Evolutionary conservation across 2,329 filamentous ascomycete species (phyloP), one percentile per base, ranked within the genome.

Genomic region (Arthrobotrys pseudoclavata): DNA sequence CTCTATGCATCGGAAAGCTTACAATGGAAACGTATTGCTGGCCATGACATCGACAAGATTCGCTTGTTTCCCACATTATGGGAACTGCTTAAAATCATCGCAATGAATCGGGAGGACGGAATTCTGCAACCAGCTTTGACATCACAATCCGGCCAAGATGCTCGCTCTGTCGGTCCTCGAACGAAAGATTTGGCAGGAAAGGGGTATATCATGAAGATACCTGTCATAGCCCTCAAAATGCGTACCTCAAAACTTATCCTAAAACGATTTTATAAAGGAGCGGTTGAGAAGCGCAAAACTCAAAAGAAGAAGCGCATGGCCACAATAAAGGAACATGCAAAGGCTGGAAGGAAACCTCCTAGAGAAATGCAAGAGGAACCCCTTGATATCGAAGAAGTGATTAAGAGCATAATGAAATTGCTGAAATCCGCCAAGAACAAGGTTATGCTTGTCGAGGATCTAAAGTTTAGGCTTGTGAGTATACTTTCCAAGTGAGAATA

Each of bases 401-500:
- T 76, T 26, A 37, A 61, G 4, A 66, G 60, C 3, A 76, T 70
- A 15, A 70, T 76, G 52, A 76, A 70, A 37, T 29, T 76, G 22
- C 18, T 76, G 29, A 76, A 76, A n/a, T 60, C 66, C 4, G 72
- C 72, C 10, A 76, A 76, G 60, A 76, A 76, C 47, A 76, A 70
- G 29, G 72, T 76, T 20, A 69, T 76, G 66, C 66, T 76, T 29
- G 69, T 76, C 22, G 72, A 76, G 55, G 72, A 76, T 61, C 66
- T 76, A 45, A 76, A 76, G 52, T 76, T 76, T 42, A 70, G 72
- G 57, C 72, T 76, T 55, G 72, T 76, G 20, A 76, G 66, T 63
- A 37, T 15, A 37, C 4, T 13, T 18, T 61, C 45, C 13, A 20
- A 26, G 12, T 34, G 12, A 42, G 10, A 26, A 24, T 12, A 22